Evolutionary conservation across 2,329 filamentous ascomycete species (phyloP).

Genomic region (Alternaria brassicicola): DNA sequence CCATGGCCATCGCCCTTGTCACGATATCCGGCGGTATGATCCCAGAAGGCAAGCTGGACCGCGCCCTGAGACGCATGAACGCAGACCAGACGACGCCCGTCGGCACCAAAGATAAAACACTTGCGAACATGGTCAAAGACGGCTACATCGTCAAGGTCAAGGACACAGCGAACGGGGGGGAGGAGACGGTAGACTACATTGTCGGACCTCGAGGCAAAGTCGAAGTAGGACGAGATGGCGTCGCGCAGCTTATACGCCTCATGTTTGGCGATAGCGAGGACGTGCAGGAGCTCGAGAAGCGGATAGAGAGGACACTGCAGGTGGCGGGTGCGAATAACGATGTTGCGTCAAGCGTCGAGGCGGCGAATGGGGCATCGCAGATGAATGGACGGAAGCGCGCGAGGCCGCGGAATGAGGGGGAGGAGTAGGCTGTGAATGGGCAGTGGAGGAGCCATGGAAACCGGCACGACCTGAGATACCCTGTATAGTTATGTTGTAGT

Average conservation of each 20-base stretch:
- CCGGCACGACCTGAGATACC: background rate
- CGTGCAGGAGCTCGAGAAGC: constrained; percentile 40
- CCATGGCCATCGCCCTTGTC: constrained; percentile 78
- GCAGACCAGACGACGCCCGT: constrained; percentile 75
- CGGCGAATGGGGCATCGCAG: constrained; percentile 12
- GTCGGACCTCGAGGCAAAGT: constrained; percentile 84
- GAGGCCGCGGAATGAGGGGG: constrained; percentile 17
- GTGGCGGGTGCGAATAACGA: constrained; percentile 27
- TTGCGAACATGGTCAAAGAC: constrained; percentile 78
- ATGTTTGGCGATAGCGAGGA: constrained; percentile 41
- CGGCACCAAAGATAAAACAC: constrained; percentile 73
- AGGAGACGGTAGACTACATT: constrained; percentile 79
- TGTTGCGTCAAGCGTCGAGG: constrained; percentile 9
- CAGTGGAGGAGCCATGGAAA: background rate
- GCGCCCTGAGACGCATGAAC: constrained; percentile 76
- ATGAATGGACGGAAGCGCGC: constrained; percentile 25
- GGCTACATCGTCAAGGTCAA: constrained; percentile 79
- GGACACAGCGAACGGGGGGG: constrained; percentile 73
- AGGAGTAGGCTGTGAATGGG: background rate
- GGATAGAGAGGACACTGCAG: constrained; percentile 43
- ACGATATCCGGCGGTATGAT: constrained; percentile 73
- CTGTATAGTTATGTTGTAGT: background rate
- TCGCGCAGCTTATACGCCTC: constrained; percentile 68
- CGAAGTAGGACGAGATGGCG: constrained; percentile 79
- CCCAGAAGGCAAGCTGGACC: constrained; percentile 76